Evolutionary conservation across 1,139 yeast genomes (phyloP).

Genomic region (Hansenula lynferdii): DNA sequence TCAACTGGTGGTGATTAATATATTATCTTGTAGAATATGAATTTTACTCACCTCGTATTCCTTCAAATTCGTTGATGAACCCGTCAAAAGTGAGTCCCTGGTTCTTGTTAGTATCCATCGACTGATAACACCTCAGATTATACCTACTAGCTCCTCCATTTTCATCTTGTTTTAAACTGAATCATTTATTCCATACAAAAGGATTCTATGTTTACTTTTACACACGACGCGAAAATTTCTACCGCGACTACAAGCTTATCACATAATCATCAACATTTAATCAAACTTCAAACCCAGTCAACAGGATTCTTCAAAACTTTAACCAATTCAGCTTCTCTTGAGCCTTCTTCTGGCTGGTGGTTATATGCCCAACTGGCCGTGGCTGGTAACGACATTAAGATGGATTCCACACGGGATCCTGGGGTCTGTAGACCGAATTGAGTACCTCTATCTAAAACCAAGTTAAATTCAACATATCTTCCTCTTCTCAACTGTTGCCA

Average conservation of each 20-base stretch:
- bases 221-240: too few relatives aligned
- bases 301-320: slow-evolving; percentile 67
- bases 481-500: slow-evolving; percentile 98
- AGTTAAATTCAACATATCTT: slow-evolving; percentile 92
- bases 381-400: slow-evolving; percentile 85
- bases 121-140: too few relatives aligned
- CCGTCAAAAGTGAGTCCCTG: slow-evolving; percentile 29
- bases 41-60: slow-evolving; percentile 27
- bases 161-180: too few relatives aligned
- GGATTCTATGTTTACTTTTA: too few relatives aligned
- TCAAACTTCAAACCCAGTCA: slow-evolving; percentile 77
- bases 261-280: too few relatives aligned
- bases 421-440: slow-evolving; percentile 96
- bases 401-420: slow-evolving; percentile 88
- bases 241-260: too few relatives aligned
- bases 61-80: slow-evolving; percentile 28
- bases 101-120: too few relatives aligned
- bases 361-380: slow-evolving; percentile 90
- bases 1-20: slow-evolving; percentile 29
- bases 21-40: too few relatives aligned
- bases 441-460: slow-evolving; percentile 95
- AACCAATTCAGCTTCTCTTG: slow-evolving; percentile 69
- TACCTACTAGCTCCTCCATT: too few relatives aligned
- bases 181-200: too few relatives aligned
- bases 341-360: slow-evolving; percentile 77